These are phyloP conservation scores for Thielaviopsis euricoi DNA, from an alignment of 2,329 filamentous ascomycete genomes.

Conservation along the genomic window DNA sequence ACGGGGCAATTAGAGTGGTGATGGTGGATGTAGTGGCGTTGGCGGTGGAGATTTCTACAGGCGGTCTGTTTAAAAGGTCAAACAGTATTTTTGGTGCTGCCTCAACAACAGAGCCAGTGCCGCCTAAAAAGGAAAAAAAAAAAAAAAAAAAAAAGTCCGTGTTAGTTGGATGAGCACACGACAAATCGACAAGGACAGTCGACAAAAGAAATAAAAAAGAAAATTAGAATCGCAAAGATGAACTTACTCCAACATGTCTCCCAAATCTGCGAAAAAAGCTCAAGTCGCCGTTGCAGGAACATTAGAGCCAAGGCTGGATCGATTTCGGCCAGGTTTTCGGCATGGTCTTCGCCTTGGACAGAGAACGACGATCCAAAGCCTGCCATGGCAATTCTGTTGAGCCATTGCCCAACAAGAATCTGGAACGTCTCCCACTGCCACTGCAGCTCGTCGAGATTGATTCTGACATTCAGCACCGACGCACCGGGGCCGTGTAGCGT, in stretches of 20 bases:
- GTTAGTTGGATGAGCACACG: neutral
- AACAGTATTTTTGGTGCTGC: neutral
- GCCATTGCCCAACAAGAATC: constrained; percentile 8
- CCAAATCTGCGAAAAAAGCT: neutral
- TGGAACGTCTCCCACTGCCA: constrained; percentile 9
- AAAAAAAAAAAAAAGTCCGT: neutral
- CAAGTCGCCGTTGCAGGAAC: neutral
- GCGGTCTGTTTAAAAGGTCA: neutral
- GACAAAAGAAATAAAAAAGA: neutral
- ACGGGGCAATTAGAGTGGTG: neutral
- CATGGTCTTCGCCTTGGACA: neutral
- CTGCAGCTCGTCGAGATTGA: constrained; percentile 6
- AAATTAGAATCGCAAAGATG: too few relatives aligned
- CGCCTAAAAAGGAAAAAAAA: neutral
- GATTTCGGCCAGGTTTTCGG: neutral
- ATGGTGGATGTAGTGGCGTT: too few relatives aligned
- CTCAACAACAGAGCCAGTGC: neutral
- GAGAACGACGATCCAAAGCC: neutral
- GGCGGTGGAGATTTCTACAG: neutral
- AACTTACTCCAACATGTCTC: neutral
- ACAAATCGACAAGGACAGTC: neutral
- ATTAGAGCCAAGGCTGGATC: neutral
- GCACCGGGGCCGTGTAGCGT: neutral
- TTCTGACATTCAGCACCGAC: constrained; percentile 1
- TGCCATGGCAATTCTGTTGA: constrained; percentile 7